These are phyloP conservation scores for Zoysia pacifica DNA, from an alignment of 176 grass and related monocot genomes.

Conservation along the genomic window DNA sequence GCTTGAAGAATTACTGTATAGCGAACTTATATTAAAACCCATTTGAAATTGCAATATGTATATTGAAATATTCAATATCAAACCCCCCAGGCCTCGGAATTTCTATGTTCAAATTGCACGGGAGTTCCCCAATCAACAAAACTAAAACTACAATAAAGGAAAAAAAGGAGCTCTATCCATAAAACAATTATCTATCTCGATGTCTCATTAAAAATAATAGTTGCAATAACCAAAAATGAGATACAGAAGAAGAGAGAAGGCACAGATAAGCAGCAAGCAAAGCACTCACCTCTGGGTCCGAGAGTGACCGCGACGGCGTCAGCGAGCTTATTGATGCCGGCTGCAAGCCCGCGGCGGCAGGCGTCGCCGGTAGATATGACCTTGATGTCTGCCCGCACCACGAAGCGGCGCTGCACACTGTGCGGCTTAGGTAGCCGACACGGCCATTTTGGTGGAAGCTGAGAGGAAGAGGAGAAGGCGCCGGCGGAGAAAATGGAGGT, in stretches of 20 bases:
- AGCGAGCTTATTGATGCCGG: slow-evolving; percentile 91
- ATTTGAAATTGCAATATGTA: not conserved
- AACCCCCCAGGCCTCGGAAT: not conserved
- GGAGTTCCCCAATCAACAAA: not conserved
- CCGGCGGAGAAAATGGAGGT: slow-evolving; percentile 8
- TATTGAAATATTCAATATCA: too few relatives aligned
- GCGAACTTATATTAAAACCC: not conserved
- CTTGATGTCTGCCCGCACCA: slow-evolving; percentile 61
- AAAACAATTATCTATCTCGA: not conserved
- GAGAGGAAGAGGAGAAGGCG: slow-evolving; percentile 1
- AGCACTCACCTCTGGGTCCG: slow-evolving; percentile 72
- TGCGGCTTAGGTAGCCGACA: not conserved
- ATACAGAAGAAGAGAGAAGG: not conserved
- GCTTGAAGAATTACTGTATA: not conserved
- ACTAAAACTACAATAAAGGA: not conserved
- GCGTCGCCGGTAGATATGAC: slow-evolving; percentile 63
- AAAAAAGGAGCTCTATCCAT: not conserved
- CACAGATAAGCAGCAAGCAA: not conserved
- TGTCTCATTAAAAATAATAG: not conserved
- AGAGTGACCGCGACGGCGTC: slow-evolving; percentile 81
- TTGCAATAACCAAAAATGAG: slow-evolving; percentile 10
- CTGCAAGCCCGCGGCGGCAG: slow-evolving; percentile 67
- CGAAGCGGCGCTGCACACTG: slow-evolving; percentile 30
- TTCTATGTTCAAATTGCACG: not conserved
- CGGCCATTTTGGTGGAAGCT: slow-evolving; percentile 22